phyloP scores from a whole-genome alignment of 495 filamentous ascomycete genomes.

The Penicillium odoratum region DNA sequence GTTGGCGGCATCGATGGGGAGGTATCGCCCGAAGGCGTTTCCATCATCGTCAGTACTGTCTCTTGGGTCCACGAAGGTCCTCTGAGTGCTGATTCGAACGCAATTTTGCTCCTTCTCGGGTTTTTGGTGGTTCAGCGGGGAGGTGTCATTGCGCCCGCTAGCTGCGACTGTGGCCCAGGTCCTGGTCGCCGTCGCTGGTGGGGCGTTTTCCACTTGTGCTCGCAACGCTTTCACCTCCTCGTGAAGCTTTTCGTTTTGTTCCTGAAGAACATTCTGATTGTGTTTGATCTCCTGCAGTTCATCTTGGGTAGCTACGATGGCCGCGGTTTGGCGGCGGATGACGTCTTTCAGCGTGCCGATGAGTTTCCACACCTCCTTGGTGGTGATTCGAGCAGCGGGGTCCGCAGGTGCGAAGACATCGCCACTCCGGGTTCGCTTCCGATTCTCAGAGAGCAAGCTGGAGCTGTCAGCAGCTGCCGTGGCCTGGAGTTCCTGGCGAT shows the following conservation, averaged over 20 bases:
- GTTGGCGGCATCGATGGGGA: slow-evolving; percentile 19
- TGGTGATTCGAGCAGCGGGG: slow-evolving; percentile 11
- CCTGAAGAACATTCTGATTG: slow-evolving; percentile 17
- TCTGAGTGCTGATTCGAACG: slow-evolving; percentile 21
- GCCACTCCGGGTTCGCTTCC: slow-evolving; percentile 14
- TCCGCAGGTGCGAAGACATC: slow-evolving; percentile 8
- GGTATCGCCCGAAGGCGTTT: slow-evolving; percentile 24
- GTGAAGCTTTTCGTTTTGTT: slow-evolving; percentile 19
- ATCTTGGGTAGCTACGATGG: slow-evolving; percentile 6
- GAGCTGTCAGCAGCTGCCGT: not conserved
- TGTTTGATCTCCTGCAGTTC: slow-evolving; percentile 24
- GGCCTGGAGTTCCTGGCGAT: slow-evolving; percentile 6
- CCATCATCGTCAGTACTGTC: slow-evolving; percentile 16
- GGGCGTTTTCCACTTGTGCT: slow-evolving; percentile 8
- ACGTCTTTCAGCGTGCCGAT: slow-evolving; percentile 18
- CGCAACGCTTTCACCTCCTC: slow-evolving; percentile 19
- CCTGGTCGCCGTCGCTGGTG: slow-evolving; percentile 5
- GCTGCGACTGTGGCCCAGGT: slow-evolving; percentile 13
- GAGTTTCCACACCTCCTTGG: slow-evolving; percentile 22
- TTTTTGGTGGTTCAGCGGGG: slow-evolving; percentile 8
- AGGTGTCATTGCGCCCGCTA: not conserved
- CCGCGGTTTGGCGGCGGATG: slow-evolving; percentile 17
- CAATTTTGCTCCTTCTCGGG: slow-evolving; percentile 15
- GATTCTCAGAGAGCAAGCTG: not conserved
- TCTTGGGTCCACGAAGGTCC: slow-evolving; percentile 21